These are phyloP conservation scores for Annulohypoxylon maeteangense DNA, from an alignment of 495 filamentous ascomycete genomes.

Conservation along the genomic window DNA sequence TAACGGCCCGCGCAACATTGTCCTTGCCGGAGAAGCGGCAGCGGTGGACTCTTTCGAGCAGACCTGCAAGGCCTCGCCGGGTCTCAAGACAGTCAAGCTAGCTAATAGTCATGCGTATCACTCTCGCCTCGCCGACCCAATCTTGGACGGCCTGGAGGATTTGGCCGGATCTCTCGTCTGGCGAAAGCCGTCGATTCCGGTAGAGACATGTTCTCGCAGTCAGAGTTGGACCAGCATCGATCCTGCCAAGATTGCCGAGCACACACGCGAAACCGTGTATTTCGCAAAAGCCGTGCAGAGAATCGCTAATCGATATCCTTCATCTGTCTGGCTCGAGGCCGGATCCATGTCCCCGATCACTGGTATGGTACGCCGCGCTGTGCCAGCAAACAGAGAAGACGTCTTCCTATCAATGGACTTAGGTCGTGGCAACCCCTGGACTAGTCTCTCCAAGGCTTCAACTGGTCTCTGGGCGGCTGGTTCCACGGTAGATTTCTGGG, in stretches of 20 bases:
- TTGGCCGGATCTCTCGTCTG: slow-evolving; percentile 43
- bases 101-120: slow-evolving; percentile 59
- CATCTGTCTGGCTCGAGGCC: slow-evolving; percentile 53
- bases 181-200: slow-evolving; percentile 43
- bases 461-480: slow-evolving; percentile 46
- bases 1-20: slow-evolving; percentile 50
- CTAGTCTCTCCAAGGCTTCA: slow-evolving; percentile 36
- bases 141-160: slow-evolving; percentile 45
- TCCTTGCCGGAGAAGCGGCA: slow-evolving; percentile 44
- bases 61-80: slow-evolving; percentile 12
- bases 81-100: slow-evolving; percentile 39
- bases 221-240: slow-evolving; percentile 14
- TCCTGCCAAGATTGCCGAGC: slow-evolving; percentile 33
- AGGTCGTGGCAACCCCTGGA: slow-evolving; percentile 19
- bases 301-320: slow-evolving; percentile 39
- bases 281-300: slow-evolving; percentile 48
- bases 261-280: slow-evolving; percentile 50
- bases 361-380: slow-evolving; percentile 42
- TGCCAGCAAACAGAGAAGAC: slow-evolving; percentile 5
- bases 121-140: slow-evolving; percentile 52
- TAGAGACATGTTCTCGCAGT: slow-evolving; percentile 48
- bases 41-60: slow-evolving; percentile 41
- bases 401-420: slow-evolving; percentile 16
- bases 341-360: slow-evolving; percentile 49
- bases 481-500: slow-evolving; percentile 26